Evolutionary conservation across 345 rosid genomes (phyloP).

Genomic region (Erucastrum elatum): DNA sequence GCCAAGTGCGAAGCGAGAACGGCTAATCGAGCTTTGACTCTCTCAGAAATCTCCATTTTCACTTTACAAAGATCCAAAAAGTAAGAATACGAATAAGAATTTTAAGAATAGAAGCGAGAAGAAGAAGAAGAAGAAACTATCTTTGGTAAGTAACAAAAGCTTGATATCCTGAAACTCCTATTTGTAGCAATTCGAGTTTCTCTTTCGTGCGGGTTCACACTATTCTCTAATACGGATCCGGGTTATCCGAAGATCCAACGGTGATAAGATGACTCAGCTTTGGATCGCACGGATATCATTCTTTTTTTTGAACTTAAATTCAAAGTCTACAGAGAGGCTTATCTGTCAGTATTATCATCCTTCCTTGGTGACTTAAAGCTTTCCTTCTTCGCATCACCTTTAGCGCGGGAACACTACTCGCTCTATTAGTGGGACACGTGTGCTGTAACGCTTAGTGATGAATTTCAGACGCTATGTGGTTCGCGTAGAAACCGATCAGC

Average conservation of each 20-base stretch:
- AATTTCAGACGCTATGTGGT: constrained; percentile 2
- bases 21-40: constrained; percentile 61
- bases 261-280: not conserved
- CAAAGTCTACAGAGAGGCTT: constrained; percentile 2
- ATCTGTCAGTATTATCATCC: constrained; percentile 14
- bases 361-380: not conserved
- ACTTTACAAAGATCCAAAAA: not conserved
- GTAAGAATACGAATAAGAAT: too few species aligned
- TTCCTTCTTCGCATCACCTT: not conserved
- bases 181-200: not conserved
- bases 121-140: not conserved
- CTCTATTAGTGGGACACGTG: not conserved
- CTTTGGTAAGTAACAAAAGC: too few species aligned
- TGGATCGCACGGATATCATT: not conserved
- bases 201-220: too few species aligned
- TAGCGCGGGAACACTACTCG: not conserved
- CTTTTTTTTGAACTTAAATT: not conserved
- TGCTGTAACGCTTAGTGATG: not conserved
- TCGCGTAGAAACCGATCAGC: not conserved
- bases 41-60: constrained; percentile 37
- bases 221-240: not conserved
- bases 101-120: not conserved
- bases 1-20: constrained; percentile 68
- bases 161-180: too few species aligned
- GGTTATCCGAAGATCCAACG: constrained; percentile 3